Base-by-base conservation (phyloP, 2,329 filamentous ascomycete species). In the Verticillium zaregamsianum region DNA sequence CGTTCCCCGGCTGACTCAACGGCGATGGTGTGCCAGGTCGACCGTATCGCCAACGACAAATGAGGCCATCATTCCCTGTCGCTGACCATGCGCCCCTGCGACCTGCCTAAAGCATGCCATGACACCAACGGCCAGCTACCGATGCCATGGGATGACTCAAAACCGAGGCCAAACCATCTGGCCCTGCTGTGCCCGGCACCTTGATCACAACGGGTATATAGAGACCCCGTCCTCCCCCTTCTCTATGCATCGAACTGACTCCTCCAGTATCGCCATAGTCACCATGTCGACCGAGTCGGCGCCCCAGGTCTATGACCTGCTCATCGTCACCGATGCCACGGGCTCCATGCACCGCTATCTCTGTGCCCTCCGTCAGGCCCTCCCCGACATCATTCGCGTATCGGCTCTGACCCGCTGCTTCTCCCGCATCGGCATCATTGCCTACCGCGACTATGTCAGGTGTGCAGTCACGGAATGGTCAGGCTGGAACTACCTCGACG, bases 301-400 rank as follows among this genome's bases (percentile, higher is more conserved):
- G n/a, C 45, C 45, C 45, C 54, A 55, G 54, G 54, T 68, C 5
- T 79, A 79, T 62, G 80, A 83, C 66, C 73, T 83, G 4, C 67
- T 82, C 20, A 72, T 82, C 63, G 65, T 83, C 55, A 77, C 76
- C 11, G 80, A 82, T 66, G 79, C 77, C 23, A 82, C 79, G 0
- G 70, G 65, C 15, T 82, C 79, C 17, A 82, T 82, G 80, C 63
- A 65, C 35, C 63, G 58, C 32, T 84, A 79, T 60, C 70, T 83
- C 14, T 20, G 55, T 1, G 75, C 80, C 3, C 74, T 84, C 20
- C 76, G 76, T 62, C 69, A 68, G 14, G 80, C 81, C 1, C 71
- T 85, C 7, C 80, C 81, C 1, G 79, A 82, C 63, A 80, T 84
- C 65, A 77, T 85, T 61, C 76, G 77, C 37, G 72, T 84, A 7